A percentile compares a stretch with the other conserved stretches of the same genome.
Evolutionary conservation across 1,139 yeast species (phyloP).

Genomic region (Candida pseudocylindracea): DNA sequence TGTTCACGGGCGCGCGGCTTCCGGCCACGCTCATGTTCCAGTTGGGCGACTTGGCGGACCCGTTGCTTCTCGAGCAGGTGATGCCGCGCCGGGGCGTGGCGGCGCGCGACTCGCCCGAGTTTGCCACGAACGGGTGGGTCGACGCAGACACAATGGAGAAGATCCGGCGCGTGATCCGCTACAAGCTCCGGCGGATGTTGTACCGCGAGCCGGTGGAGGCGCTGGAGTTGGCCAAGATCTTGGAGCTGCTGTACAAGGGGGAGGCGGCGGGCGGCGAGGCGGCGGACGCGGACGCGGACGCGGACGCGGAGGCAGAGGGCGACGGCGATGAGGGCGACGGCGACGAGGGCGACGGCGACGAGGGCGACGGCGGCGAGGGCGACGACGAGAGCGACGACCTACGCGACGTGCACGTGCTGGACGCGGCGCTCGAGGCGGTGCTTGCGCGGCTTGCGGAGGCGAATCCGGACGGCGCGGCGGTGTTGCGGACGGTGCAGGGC

Average conservation of each 20-base stretch:
- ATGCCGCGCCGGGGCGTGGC: slow-evolving; percentile 6
- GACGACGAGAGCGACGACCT: too few relatives aligned
- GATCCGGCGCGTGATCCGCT: slow-evolving; percentile 46
- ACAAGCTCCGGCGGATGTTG: slow-evolving; percentile 38
- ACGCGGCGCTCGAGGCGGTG: too few relatives aligned
- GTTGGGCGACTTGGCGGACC: slow-evolving; percentile 61
- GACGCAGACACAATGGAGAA: slow-evolving; percentile 35
- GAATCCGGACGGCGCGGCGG: too few relatives aligned
- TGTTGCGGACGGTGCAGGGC: too few relatives aligned
- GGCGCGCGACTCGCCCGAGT: slow-evolving; percentile 15
- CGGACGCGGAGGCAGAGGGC: slow-evolving; percentile 4
- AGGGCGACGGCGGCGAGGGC: too few relatives aligned
- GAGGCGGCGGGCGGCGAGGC: slow-evolving; percentile 5
- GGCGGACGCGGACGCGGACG: slow-evolving; percentile 5
- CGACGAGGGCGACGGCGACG: too few relatives aligned
- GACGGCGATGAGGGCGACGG: too few relatives aligned
- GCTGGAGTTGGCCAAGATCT: slow-evolving; percentile 18
- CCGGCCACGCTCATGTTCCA: slow-evolving; percentile 60
- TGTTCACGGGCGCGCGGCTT: slow-evolving; percentile 50
- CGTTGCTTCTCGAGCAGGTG: slow-evolving; percentile 29
- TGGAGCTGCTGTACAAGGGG: slow-evolving; percentile 15
- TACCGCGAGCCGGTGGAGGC: slow-evolving; percentile 19
- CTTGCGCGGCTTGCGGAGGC: too few relatives aligned
- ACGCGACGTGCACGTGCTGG: too few relatives aligned
- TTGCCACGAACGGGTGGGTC: slow-evolving; percentile 57